Evolutionary conservation across 805 yeast species (phyloP).

Genomic region (Jamesozyma rosinii): DNA sequence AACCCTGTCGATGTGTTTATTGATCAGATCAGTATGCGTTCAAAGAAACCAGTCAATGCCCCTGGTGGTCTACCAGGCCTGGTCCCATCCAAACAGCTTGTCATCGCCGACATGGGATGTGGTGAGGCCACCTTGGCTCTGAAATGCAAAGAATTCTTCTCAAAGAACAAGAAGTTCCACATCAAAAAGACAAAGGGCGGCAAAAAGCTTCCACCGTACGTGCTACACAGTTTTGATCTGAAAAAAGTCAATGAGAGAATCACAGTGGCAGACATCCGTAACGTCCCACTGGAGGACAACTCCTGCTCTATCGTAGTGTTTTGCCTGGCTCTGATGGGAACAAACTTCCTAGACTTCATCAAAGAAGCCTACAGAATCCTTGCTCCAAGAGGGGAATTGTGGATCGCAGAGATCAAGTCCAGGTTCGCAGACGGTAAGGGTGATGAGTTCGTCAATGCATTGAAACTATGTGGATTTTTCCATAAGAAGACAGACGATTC

Average conservation of each 20-base stretch:
- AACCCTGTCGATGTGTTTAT: conserved; percentile 93
- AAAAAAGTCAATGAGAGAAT: conserved; percentile 80
- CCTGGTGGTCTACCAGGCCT: conserved; percentile 93
- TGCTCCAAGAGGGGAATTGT: conserved; percentile 84
- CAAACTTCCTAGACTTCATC: conserved; percentile 86
- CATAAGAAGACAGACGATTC: conserved; percentile 78
- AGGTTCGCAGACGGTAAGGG: conserved; percentile 72
- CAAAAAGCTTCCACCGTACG: conserved; percentile 37
- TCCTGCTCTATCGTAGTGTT: conserved; percentile 85
- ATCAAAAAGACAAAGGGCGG: conserved; percentile 32
- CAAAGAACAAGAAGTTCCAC: conserved; percentile 25
- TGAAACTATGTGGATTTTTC: conserved; percentile 74
- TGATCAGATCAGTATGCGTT: conserved; percentile 51
- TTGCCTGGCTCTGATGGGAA: conserved; percentile 94
- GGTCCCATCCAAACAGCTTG: conserved; percentile 41
- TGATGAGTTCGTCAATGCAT: conserved; percentile 68
- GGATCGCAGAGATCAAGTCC: conserved; percentile 97
- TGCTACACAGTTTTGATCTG: conserved; percentile 84
- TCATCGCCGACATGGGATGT: conserved; percentile 97
- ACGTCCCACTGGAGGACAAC: conserved; percentile 74
- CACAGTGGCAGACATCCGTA: conserved; percentile 91
- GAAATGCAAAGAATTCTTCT: conserved; percentile 48
- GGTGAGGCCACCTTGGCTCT: conserved; percentile 88
- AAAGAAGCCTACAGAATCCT: conserved; percentile 81
- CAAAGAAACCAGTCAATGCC: conserved; percentile 67